Conservation (phyloP, 1,284 basidiomycete genomes). For the Apiotrichum veenhuisii region DNA sequence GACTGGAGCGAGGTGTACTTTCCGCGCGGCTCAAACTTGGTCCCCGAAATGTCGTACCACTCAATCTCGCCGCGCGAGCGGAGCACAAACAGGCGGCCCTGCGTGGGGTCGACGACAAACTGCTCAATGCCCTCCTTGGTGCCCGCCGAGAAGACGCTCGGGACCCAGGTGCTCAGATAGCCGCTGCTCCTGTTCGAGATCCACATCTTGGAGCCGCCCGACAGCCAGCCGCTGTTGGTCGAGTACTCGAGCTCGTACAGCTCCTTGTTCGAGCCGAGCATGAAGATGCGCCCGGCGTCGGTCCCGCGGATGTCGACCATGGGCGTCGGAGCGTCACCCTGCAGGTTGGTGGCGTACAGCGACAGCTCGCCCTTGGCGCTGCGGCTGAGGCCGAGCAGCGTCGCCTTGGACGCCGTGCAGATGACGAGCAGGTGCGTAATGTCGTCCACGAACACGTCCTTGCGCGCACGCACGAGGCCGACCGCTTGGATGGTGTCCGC, state of each 20-base stretch:
- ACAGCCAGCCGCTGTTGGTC: conserved; percentile 86
- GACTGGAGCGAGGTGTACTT: conserved; percentile 24
- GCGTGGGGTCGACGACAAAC: conserved; percentile 38
- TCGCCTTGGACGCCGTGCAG: conserved; percentile 76
- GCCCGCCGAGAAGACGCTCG: conserved; percentile 13
- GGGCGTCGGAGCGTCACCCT: conserved; percentile 63
- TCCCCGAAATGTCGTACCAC: conserved; percentile 31
- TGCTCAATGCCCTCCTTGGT: conserved; percentile 40
- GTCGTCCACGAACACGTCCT: conserved; percentile 82
- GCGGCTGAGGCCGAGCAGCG: conserved; percentile 78
- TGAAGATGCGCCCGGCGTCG: conserved; percentile 80
- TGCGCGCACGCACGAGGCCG: conserved; percentile 67
- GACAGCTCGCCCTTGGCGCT: conserved; percentile 61
- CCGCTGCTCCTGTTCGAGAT: conserved; percentile 36
- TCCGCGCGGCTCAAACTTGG: conserved; percentile 27
- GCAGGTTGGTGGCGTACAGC: conserved; percentile 87
- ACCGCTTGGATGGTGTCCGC: conserved; percentile 86
- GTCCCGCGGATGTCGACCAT: conserved; percentile 81
- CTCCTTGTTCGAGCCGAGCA: conserved; percentile 80
- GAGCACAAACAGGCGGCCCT: conserved; percentile 37
- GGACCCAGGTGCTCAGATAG: conserved; percentile 32
- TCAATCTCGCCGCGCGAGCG: conserved; percentile 35
- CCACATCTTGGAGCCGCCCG: conserved; percentile 51
- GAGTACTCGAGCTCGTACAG: conserved; percentile 93
- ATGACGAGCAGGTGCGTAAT: conserved; percentile 87